These are phyloP conservation scores for Parsonsia alboflavescens DNA, from an alignment of 257 asterid species.

Conservation along the genomic window DNA sequence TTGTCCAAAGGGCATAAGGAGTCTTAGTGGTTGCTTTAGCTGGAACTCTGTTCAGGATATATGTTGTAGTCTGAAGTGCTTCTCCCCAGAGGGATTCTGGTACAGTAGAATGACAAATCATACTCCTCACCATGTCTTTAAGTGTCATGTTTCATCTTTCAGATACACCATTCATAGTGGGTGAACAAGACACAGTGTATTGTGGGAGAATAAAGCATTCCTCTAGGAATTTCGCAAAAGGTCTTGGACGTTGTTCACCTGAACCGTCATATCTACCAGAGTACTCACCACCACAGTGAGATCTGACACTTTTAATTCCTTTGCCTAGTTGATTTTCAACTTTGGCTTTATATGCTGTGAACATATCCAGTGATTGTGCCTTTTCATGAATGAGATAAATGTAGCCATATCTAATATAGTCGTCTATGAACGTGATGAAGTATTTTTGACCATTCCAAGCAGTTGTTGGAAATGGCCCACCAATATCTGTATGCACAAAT, in stretches of 20 bases:
- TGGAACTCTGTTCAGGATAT: not conserved
- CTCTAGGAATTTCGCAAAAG: not conserved
- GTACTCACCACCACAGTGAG: constrained; percentile 7
- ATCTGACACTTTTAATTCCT: not conserved
- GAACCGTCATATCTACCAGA: no score
- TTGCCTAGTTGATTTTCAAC: constrained; percentile 1
- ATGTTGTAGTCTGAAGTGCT: not conserved
- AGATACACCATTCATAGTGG: constrained; percentile 8
- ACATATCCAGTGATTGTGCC: no score
- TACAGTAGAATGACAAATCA: not conserved
- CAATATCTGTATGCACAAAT: constrained; percentile 1
- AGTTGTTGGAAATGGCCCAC: constrained; percentile 5
- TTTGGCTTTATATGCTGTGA: no score
- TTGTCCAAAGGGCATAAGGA: no score
- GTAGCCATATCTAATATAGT: no score
- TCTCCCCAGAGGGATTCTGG: not conserved
- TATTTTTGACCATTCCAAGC: constrained; percentile 9
- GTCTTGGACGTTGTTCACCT: no score
- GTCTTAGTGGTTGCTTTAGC: not conserved
- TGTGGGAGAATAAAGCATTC: not conserved
- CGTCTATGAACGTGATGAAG: not conserved
- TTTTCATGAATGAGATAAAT: no score
- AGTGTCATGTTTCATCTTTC: not conserved
- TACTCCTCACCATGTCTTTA: not conserved
- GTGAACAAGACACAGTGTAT: not conserved